Percentiles rank a stretch among this genome's conserved stretches.
These are phyloP conservation scores for Backusella mclennaniae DNA, from an alignment of 192 early-diverging fungal species.

Conservation along the genomic window DNA sequence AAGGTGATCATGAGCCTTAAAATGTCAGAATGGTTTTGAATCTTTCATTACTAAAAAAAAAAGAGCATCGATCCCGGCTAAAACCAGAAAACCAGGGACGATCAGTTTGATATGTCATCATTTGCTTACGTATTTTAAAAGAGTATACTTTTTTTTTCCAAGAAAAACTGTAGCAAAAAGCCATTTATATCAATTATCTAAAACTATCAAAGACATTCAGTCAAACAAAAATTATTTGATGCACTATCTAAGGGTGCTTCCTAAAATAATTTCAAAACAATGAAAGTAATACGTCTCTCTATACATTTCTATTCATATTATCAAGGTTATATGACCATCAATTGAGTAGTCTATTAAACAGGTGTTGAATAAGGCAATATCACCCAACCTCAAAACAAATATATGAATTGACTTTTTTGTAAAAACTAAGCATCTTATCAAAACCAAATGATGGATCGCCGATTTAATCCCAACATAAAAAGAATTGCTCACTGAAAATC, in stretches of 20 bases:
- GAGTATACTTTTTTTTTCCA: background rate
- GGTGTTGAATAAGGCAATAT: too few species aligned
- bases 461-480: background rate
- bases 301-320: too few species aligned
- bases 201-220: background rate
- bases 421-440: conserved; percentile 1
- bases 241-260: too few species aligned
- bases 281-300: too few species aligned
- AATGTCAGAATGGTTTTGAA: background rate
- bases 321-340: too few species aligned
- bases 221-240: background rate
- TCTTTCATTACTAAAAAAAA: background rate
- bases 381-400: too few species aligned
- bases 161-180: background rate
- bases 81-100: background rate
- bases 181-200: background rate
- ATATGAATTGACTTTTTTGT: background rate
- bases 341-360: background rate
- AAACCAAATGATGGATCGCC: background rate
- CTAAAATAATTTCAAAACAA: too few species aligned
- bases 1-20: background rate
- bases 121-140: background rate
- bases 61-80: background rate
- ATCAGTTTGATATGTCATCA: background rate
- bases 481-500: background rate